Percentiles rank a stretch among this genome's conserved stretches.
Conservation (phyloP, 2,329 filamentous ascomycete genomes). For the Penicillium polonicum region DNA sequence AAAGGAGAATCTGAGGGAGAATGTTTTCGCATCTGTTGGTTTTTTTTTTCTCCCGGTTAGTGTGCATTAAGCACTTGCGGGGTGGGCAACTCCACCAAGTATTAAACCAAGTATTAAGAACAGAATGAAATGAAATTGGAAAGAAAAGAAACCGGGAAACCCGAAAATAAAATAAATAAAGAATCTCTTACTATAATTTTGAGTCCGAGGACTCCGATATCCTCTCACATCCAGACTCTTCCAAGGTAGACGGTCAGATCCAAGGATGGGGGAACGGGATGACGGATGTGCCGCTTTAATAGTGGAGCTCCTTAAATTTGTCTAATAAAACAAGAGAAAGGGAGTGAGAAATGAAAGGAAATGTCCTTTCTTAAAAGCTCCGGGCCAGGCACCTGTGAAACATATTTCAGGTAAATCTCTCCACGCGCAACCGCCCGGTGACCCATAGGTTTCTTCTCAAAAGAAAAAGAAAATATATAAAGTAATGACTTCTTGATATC, state of each 20-base stretch:
- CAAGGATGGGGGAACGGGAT: not conserved
- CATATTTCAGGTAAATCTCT: conserved; percentile 8
- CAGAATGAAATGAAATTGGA: not conserved
- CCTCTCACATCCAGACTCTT: too few relatives aligned
- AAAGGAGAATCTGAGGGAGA: conserved; percentile 16
- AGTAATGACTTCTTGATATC: not conserved
- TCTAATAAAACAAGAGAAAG: not conserved
- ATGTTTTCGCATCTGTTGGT: conserved; percentile 13
- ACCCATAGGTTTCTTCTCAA: conserved; percentile 14
- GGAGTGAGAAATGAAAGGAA: too few relatives aligned
- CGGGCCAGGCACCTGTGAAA: conserved; percentile 24
- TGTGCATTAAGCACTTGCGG: conserved; percentile 12
- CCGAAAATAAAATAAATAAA: not conserved
- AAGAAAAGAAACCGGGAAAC: too few relatives aligned
- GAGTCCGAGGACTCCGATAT: not conserved
- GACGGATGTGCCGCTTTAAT: conserved; percentile 11
- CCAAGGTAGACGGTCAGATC: not conserved
- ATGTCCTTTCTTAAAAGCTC: conserved; percentile 2
- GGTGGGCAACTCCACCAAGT: conserved; percentile 3
- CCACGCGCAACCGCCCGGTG: conserved; percentile 25
- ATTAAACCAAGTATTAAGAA: too few relatives aligned
- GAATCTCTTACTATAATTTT: not conserved
- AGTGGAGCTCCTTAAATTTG: not conserved
- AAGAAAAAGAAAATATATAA: not conserved
- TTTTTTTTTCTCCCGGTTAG: conserved; percentile 4